Evolutionary conservation across 176 grass and related monocot species (phyloP).

Genomic region (Musa troglodytarum): DNA sequence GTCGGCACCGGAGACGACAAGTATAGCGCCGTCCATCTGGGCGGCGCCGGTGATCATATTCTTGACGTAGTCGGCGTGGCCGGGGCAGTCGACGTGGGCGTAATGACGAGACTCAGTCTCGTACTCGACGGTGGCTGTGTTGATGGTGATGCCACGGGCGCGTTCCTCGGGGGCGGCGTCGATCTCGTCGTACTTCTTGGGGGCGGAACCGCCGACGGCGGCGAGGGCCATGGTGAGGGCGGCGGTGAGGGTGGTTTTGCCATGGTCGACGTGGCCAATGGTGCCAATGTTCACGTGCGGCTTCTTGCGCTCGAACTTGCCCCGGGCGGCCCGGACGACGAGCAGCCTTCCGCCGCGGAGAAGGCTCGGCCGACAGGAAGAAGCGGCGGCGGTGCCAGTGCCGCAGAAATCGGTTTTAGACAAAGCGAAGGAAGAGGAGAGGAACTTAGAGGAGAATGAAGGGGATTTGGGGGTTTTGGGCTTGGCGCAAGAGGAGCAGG

Average conservation of each 20-base stretch:
- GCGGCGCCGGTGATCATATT: conserved; percentile 96
- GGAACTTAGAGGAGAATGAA: background rate
- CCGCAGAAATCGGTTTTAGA: background rate
- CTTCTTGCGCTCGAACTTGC: conserved; percentile 91
- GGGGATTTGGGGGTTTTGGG: background rate
- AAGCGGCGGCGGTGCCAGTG: background rate
- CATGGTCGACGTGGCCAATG: conserved; percentile 98
- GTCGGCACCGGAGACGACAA: conserved; percentile 87
- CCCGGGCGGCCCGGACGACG: conserved; percentile 75
- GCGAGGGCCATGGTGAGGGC: conserved; percentile 98
- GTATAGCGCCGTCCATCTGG: conserved; percentile 97
- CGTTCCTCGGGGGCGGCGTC: conserved; percentile 94
- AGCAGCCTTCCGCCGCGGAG: conserved; percentile 23
- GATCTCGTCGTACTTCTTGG: conserved; percentile 99
- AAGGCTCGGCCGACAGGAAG: background rate
- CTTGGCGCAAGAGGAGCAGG: background rate
- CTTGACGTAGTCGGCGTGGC: conserved; percentile 95
- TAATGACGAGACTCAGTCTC: conserved; percentile 92
- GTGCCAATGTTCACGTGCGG: conserved; percentile 98
- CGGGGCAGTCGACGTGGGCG: conserved; percentile 94
- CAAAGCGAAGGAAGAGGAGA: background rate
- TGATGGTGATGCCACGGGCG: conserved; percentile 97
- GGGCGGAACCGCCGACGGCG: conserved; percentile 55
- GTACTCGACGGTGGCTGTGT: conserved; percentile 99
- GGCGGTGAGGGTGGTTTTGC: conserved; percentile 91